Percentiles rank a stretch among this genome's conserved stretches.
Conservation (phyloP, 768 basidiomycete genomes). For the Suillus alpinus region DNA sequence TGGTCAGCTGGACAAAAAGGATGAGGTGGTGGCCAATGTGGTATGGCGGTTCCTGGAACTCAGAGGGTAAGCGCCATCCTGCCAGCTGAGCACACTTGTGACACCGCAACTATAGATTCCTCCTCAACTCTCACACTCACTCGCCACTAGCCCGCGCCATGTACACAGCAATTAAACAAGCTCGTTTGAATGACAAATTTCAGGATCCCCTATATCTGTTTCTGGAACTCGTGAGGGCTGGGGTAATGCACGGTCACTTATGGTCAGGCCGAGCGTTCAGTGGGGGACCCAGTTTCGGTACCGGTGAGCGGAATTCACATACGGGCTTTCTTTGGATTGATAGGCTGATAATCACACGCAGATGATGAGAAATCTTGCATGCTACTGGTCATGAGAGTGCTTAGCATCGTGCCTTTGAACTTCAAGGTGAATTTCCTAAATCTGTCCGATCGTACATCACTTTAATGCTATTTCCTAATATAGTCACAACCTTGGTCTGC, state of each 20-base stretch:
- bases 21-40: slow-evolving; percentile 96
- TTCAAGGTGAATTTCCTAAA: slow-evolving; percentile 68
- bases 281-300: slow-evolving; percentile 94
- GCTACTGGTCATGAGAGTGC: slow-evolving; percentile 93
- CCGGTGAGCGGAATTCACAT: slow-evolving; percentile 53
- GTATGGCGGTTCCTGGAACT: slow-evolving; percentile 98
- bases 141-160: slow-evolving; percentile 90
- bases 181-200: slow-evolving; percentile 95
- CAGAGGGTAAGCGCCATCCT: slow-evolving; percentile 65
- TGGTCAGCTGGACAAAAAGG: slow-evolving; percentile 86
- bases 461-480: slow-evolving; percentile 9
- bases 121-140: slow-evolving; percentile 84
- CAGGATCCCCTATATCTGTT: slow-evolving; percentile 95
- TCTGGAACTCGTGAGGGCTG: slow-evolving; percentile 93
- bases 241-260: slow-evolving; percentile 91
- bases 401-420: slow-evolving; percentile 91
- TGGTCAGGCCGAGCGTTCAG: slow-evolving; percentile 89
- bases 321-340: slow-evolving; percentile 18
- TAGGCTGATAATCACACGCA: slow-evolving; percentile 31
- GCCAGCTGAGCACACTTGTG: slow-evolving; percentile 5
- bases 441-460: neutral
- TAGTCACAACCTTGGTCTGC: slow-evolving; percentile 93
- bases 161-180: slow-evolving; percentile 72
- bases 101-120: slow-evolving; percentile 56
- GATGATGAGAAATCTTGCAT: slow-evolving; percentile 94